These are phyloP conservation scores for Myxozyma kluyveri DNA, from an alignment of 805 yeast genomes.

Conservation along the genomic window DNA sequence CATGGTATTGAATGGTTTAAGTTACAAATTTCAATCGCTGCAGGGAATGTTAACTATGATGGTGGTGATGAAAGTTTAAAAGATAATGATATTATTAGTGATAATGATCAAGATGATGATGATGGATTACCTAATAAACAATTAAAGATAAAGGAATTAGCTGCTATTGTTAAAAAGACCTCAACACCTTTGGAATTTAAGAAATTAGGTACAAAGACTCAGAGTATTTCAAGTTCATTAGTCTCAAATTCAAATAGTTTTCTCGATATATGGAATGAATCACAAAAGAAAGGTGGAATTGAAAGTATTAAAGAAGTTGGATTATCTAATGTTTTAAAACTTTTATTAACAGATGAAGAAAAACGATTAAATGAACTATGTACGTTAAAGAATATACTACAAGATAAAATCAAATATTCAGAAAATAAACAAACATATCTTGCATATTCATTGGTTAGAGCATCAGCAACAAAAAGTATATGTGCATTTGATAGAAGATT, in stretches of 20 bases:
- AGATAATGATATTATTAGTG: background rate
- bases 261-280: background rate
- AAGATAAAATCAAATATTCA: constrained; percentile 28
- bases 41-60: background rate
- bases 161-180: constrained; percentile 2
- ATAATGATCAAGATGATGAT: background rate
- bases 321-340: background rate
- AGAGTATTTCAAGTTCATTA: background rate
- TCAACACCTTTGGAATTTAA: constrained; percentile 6
- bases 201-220: constrained; percentile 11
- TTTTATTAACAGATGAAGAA: background rate
- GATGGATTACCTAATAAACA: constrained; percentile 11
- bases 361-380: background rate
- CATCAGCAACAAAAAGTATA: constrained; percentile 34
- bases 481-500: constrained; percentile 34
- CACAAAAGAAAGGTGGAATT: background rate
- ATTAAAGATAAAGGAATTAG: constrained; percentile 4
- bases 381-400: too few relatives aligned
- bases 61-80: background rate
- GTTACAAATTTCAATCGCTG: background rate
- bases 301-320: too few relatives aligned
- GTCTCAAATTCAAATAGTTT: background rate
- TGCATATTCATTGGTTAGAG: constrained; percentile 27
- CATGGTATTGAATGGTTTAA: constrained; percentile 57
- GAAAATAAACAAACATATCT: constrained; percentile 22